phyloP scores from a whole-genome alignment of 257 asterid species.

The Gentiana straminea region DNA sequence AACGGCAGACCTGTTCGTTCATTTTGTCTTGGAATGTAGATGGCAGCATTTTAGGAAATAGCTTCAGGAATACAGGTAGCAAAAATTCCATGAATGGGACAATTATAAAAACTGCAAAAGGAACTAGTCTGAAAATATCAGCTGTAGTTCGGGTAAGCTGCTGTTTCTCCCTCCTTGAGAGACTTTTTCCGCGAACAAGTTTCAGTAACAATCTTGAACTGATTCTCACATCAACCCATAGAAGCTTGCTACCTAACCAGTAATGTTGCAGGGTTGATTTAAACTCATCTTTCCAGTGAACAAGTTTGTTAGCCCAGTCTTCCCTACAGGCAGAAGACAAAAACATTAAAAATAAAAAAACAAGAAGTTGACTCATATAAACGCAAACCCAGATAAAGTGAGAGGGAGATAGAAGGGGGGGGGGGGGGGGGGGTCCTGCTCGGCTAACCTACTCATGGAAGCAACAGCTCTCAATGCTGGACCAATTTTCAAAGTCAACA shows the following conservation, averaged over 20 bases:
- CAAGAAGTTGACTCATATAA: not conserved
- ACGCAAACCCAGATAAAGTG: not conserved
- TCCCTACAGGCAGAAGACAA: slow-evolving; percentile 35
- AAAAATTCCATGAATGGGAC: slow-evolving; percentile 92
- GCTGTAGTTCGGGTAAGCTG: slow-evolving; percentile 90
- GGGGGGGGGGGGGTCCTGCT: not conserved
- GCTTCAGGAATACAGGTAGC: slow-evolving; percentile 74
- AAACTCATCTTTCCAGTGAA: slow-evolving; percentile 76
- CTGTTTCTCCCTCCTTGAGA: slow-evolving; percentile 87
- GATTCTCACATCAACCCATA: slow-evolving; percentile 91
- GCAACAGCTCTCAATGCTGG: slow-evolving; percentile 70
- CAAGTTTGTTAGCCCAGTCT: slow-evolving; percentile 73
- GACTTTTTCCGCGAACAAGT: slow-evolving; percentile 75
- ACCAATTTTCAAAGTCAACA: slow-evolving; percentile 59
- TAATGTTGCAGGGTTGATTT: slow-evolving; percentile 77
- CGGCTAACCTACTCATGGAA: slow-evolving; percentile 66
- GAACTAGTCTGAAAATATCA: slow-evolving; percentile 93
- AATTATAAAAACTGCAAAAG: slow-evolving; percentile 72
- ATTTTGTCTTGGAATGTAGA: slow-evolving; percentile 93
- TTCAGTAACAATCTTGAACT: slow-evolving; percentile 69
- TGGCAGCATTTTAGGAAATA: slow-evolving; percentile 88
- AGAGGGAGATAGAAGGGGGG: too few relatives aligned
- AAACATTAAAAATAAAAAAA: slow-evolving; percentile 8
- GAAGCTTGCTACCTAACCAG: slow-evolving; percentile 84
- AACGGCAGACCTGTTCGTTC: slow-evolving; percentile 73